phyloP scores from a whole-genome alignment of 495 filamentous ascomycete species.

The Aspergillus sclerotioniger region DNA sequence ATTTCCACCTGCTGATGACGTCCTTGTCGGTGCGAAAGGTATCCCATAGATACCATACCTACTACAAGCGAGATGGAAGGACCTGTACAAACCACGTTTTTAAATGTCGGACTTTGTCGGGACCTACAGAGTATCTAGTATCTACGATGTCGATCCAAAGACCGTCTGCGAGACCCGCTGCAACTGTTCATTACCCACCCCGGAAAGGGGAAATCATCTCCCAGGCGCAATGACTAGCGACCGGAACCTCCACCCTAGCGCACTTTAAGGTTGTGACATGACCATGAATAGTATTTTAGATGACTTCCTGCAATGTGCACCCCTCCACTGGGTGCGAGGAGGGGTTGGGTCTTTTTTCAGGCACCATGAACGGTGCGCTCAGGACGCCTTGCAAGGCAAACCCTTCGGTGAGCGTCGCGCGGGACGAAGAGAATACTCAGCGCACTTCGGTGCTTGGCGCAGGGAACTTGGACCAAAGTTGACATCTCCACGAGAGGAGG shows the following conservation, averaged over 20 bases:
- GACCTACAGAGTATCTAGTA: background rate
- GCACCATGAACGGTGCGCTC: slow-evolving; percentile 13
- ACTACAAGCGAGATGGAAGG: background rate
- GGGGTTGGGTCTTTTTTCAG: slow-evolving; percentile 5
- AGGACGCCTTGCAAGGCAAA: slow-evolving; percentile 10
- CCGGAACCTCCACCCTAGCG: background rate
- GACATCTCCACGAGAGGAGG: slow-evolving; percentile 4
- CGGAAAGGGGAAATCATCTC: no score
- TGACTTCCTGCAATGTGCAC: background rate
- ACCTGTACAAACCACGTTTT: background rate
- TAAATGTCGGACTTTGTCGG: background rate
- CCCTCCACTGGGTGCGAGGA: background rate
- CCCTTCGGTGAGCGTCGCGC: background rate
- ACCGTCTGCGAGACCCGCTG: no score
- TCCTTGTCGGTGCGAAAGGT: background rate
- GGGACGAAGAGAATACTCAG: background rate
- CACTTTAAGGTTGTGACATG: slow-evolving; percentile 6
- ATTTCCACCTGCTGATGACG: background rate
- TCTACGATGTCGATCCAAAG: no score
- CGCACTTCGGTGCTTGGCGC: background rate
- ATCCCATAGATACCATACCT: no score
- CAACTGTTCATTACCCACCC: no score
- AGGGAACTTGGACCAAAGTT: background rate
- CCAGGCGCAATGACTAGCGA: background rate
- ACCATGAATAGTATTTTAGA: background rate